Evolutionary conservation across 2,329 filamentous ascomycete genomes (phyloP).

Genomic region (Cadophora sp.): DNA sequence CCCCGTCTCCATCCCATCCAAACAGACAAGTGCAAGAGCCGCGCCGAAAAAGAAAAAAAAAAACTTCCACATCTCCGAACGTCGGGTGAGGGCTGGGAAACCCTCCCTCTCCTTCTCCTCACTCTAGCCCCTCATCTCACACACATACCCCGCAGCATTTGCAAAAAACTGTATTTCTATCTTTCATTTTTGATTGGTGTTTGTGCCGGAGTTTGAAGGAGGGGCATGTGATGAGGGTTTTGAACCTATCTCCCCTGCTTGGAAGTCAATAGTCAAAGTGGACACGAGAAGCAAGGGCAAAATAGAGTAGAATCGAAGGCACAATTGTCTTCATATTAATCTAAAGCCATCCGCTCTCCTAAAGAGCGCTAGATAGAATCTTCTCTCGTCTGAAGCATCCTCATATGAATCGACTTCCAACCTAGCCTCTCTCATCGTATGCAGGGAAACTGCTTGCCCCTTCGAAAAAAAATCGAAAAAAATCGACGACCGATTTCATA

Average conservation of each 20-base stretch:
- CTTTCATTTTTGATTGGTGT: neutral
- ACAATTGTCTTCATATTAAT: slow-evolving; percentile 20
- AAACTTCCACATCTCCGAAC: neutral
- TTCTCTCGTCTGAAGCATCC: neutral
- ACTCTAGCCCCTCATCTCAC: neutral
- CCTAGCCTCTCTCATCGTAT: neutral
- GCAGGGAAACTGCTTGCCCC: slow-evolving; percentile 2
- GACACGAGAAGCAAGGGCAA: neutral
- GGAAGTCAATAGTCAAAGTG: neutral
- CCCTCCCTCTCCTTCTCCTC: neutral
- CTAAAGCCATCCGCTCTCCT: slow-evolving; percentile 4
- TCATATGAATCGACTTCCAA: neutral
- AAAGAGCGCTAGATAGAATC: neutral
- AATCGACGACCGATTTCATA: slow-evolving; percentile 12
- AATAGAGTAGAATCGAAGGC: neutral
- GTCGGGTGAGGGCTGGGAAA: slow-evolving; percentile 12
- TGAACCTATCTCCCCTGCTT: neutral
- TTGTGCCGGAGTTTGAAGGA: neutral
- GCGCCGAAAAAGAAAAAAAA: no score
- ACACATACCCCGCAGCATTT: neutral
- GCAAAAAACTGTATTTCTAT: neutral
- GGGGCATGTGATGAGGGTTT: neutral
- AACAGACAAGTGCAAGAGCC: no score
- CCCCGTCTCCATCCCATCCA: no score
- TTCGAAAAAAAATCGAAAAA: slow-evolving; percentile 16